A percentile compares a stretch with the other conserved stretches of the same genome.
These are phyloP conservation scores for Cornus florida DNA, from an alignment of 148 eudicot species.

Conservation along the genomic window DNA sequence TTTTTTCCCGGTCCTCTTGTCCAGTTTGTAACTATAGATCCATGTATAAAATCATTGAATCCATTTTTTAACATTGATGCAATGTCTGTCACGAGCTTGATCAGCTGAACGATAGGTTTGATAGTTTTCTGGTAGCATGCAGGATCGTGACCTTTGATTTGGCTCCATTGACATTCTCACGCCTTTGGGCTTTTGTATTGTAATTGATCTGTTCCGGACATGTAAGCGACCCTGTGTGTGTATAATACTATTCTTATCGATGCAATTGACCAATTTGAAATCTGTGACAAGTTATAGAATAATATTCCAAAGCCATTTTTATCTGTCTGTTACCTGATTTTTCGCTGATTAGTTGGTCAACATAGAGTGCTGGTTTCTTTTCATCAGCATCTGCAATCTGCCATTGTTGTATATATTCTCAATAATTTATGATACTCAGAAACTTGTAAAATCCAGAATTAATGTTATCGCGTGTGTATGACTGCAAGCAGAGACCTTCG, in stretches of 20 bases:
- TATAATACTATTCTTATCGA: background rate
- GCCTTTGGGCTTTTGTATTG: background rate
- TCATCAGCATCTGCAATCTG: background rate
- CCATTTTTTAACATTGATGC: constrained; percentile 9
- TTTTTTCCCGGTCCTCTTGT: background rate
- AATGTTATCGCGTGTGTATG: no score
- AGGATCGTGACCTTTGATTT: background rate
- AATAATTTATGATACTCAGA: no score
- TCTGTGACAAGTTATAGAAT: no score
- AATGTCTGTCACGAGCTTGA: background rate
- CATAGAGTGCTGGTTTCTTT: background rate
- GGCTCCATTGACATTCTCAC: background rate
- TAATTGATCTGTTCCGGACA: background rate
- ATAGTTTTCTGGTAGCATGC: constrained; percentile 2
- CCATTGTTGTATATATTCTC: no score
- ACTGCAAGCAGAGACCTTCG: no score
- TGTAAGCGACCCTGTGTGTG: background rate
- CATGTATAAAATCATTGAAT: background rate
- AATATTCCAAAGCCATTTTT: background rate
- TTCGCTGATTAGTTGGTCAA: background rate
- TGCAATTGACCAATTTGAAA: background rate
- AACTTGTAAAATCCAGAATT: no score
- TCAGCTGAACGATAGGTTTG: constrained; percentile 10
- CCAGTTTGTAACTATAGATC: constrained; percentile 14
- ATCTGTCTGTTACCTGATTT: background rate